phyloP scores from a whole-genome alignment of 495 filamentous ascomycete genomes.

The Penicillium dipodomyicola region DNA sequence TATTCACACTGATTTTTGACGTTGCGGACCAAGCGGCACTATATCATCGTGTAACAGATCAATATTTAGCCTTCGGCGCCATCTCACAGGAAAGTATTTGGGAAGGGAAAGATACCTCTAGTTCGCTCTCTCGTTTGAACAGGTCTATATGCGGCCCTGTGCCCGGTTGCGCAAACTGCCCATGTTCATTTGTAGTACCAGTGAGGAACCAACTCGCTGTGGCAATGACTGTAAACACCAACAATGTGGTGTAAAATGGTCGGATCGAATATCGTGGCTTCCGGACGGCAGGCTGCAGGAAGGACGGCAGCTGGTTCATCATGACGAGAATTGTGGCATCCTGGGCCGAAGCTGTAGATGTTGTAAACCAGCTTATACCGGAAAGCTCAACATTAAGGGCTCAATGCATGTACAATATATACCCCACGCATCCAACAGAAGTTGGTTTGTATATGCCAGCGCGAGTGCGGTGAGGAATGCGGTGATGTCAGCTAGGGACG shows the following conservation, averaged over 20 bases:
- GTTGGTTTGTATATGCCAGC: constrained; percentile 5
- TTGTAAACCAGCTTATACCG: constrained; percentile 1
- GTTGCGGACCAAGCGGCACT: constrained; percentile 81
- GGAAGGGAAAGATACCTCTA: constrained; percentile 36
- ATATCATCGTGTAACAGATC: constrained; percentile 17
- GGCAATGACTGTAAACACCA: constrained; percentile 31
- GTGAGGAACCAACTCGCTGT: constrained; percentile 27
- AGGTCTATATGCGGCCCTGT: constrained; percentile 15
- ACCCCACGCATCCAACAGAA: neutral
- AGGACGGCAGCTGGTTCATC: constrained; percentile 24
- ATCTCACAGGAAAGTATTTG: constrained; percentile 9
- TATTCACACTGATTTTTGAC: constrained; percentile 83
- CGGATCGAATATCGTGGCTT: constrained; percentile 37
- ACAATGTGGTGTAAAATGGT: constrained; percentile 38
- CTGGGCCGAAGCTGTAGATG: constrained; percentile 18
- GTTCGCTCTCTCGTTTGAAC: constrained; percentile 28
- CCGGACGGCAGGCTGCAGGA: constrained; percentile 26
- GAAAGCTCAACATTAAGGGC: neutral
- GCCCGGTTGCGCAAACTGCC: neutral
- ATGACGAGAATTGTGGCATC: constrained; percentile 31
- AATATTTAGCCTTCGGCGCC: constrained; percentile 23
- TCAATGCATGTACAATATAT: neutral
- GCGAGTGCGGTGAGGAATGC: constrained; percentile 23
- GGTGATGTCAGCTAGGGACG: constrained; percentile 28
- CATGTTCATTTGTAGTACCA: constrained; percentile 9